These are phyloP conservation scores for Microthlaspi erraticum DNA, from an alignment of 345 rosid species.

Conservation along the genomic window DNA sequence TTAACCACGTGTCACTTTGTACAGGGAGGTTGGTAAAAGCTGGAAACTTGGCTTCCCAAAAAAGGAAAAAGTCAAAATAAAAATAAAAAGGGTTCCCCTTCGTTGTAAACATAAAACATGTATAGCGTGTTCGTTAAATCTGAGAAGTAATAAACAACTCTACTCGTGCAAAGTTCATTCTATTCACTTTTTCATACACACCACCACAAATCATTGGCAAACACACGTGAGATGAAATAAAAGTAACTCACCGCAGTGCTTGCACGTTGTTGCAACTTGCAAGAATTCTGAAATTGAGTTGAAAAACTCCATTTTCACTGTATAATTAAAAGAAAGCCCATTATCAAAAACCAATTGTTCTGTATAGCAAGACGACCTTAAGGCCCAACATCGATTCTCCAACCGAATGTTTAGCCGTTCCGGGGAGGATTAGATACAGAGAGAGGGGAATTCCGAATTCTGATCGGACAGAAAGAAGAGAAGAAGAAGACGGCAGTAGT, in stretches of 20 bases:
- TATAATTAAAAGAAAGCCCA: neutral
- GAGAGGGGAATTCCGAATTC: too few species aligned
- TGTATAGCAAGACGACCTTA: neutral
- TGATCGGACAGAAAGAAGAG: neutral
- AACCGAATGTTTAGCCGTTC: neutral
- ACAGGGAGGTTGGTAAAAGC: neutral
- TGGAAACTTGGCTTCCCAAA: neutral
- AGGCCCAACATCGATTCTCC: slow-evolving; percentile 5
- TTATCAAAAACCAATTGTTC: neutral
- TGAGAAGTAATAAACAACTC: neutral
- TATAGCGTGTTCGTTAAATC: neutral
- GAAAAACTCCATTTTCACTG: too few species aligned
- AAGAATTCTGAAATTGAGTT: too few species aligned
- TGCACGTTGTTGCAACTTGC: too few species aligned
- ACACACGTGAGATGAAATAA: too few species aligned
- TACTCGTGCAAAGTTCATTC: too few species aligned
- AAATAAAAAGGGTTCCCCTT: neutral
- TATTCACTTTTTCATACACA: too few species aligned
- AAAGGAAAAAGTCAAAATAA: neutral
- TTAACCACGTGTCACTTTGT: slow-evolving; percentile 14
- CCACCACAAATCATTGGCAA: too few species aligned
- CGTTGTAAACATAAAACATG: slow-evolving; percentile 1
- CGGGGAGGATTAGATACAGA: neutral
- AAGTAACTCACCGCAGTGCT: too few species aligned
- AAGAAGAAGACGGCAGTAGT: neutral